Evolutionary conservation across 2,329 filamentous ascomycete genomes (phyloP).

Genomic region (Didymella exigua): DNA sequence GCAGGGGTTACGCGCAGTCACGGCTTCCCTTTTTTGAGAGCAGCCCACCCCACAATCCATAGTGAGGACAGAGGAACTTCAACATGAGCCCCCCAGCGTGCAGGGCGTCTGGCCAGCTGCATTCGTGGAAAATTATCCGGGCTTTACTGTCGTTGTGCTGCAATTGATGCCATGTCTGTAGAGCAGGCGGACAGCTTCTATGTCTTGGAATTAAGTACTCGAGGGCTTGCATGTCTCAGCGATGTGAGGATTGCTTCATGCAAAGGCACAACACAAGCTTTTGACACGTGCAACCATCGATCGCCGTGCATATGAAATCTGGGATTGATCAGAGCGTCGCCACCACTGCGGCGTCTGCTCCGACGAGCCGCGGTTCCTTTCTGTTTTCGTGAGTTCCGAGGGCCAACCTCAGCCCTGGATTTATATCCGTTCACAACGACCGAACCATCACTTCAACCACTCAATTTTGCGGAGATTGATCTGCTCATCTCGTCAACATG

Average conservation of each 20-base stretch:
- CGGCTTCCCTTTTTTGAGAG: conserved; percentile 18
- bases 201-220: background rate
- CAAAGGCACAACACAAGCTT: background rate
- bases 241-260: background rate
- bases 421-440: conserved; percentile 9
- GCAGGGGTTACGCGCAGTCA: conserved; percentile 39
- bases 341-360: conserved; percentile 27
- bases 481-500: conserved; percentile 41
- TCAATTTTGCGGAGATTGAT: background rate
- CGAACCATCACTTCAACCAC: background rate
- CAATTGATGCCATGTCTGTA: background rate
- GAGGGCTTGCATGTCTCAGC: background rate
- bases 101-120: background rate
- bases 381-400: conserved; percentile 24
- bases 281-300: background rate
- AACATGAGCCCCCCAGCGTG: background rate
- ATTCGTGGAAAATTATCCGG: background rate
- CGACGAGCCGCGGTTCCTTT: conserved; percentile 33
- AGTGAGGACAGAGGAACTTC: background rate
- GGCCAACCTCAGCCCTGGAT: conserved; percentile 21
- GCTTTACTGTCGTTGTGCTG: background rate
- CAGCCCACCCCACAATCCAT: background rate
- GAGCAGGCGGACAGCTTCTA: background rate
- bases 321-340: conserved; percentile 21
- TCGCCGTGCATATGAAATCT: conserved; percentile 1